Evolutionary conservation across 768 basidiomycete species (phyloP), one percentile per base, ranked within the genome.

Genomic region (Suillus discolor): DNA sequence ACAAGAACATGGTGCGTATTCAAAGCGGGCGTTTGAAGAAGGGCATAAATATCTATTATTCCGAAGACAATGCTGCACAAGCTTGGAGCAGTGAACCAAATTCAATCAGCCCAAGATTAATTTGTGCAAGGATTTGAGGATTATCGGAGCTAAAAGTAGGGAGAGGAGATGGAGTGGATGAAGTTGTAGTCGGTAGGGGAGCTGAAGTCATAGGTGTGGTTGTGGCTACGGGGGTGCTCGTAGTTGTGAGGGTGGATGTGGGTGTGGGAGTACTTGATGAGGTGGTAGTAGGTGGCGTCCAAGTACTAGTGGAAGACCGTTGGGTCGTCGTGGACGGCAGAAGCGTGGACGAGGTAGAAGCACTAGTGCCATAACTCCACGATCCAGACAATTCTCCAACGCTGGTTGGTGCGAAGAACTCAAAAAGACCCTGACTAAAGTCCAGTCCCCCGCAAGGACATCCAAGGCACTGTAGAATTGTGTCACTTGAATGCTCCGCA

Each of bases 371-470:
- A 23, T 75, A 81, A 16, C 62, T 66, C 85, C 87, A 87, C 4
- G 69, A 66, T 2, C 82, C 81, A 31, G 73, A 64, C 25, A 85
- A 62, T 16, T 78, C 73, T 42, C 84, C 84, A 6, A 68, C 62
- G 18, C 53, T 61, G 15, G 73, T 57, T 25, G 74, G 66, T 1
- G 74, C 83, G 63, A 86, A 81, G 69, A 71, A 73, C 4, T 71
- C 5, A 69, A 86, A 86, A n/a, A 88, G 79, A 18, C 78, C 79
- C 1, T 72, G 68, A 8, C 81, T 82, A 23, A 86, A 68, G 71
- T 87, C 87, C 23, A 88, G 78, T 51, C 78, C 81, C 44, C 78
- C 79, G 3, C 44, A 57, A 0, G 71, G 62, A 73, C 85, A 85
- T 6, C 72, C 73, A 28, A 66, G 66, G 69, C 84, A 85, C 83